Evolutionary conservation across 73 alveolate genomes (phyloP).

Genomic region (Paramecium sexaurelia): DNA sequence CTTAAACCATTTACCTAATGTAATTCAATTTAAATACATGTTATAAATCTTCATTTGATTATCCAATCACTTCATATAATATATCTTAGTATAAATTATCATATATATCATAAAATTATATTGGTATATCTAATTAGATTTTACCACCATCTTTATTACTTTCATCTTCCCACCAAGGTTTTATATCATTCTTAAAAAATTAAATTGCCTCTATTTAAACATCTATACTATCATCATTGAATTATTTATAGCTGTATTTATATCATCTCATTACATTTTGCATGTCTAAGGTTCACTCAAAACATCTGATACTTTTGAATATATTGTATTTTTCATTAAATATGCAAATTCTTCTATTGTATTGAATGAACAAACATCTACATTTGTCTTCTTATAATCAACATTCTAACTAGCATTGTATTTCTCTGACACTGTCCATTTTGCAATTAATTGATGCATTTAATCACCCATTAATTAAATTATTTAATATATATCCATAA

Average conservation of each 20-base stretch:
- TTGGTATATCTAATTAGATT: background rate
- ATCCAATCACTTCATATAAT: background rate
- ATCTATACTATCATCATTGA: background rate
- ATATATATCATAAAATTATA: background rate
- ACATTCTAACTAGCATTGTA: background rate
- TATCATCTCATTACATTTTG: background rate
- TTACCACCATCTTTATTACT: conserved; percentile 36
- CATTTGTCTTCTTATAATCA: background rate
- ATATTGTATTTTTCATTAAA: conserved; percentile 29
- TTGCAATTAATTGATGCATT: conserved; percentile 9
- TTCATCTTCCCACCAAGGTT: conserved; percentile 59
- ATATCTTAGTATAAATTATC: background rate
- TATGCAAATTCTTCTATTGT: conserved; percentile 15
- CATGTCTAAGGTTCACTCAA: conserved; percentile 1
- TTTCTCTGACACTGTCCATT: conserved; percentile 39
- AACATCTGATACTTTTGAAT: conserved; percentile 11
- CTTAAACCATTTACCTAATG: background rate
- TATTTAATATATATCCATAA: background rate
- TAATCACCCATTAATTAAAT: conserved; percentile 25
- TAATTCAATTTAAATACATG: background rate
- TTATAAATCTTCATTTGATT: background rate
- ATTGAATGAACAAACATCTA: background rate
- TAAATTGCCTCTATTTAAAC: conserved; percentile 17
- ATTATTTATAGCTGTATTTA: background rate
- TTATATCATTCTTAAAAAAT: conserved; percentile 6